Conservation (phyloP, 176 grass and related monocot genomes). For the sorghum (Sorghum bicolor) region Sorghum_bicolor_NCBIv3 NC_012872.2:15369501-15370000, state of each 20-base stretch:
- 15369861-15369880: neutral
- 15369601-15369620: too few species aligned
- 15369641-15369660: neutral
- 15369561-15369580: too few species aligned
- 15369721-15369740: neutral
- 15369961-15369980: neutral
- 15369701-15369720: slow-evolving; percentile 13
- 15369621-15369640: too few species aligned
- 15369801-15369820: slow-evolving; percentile 12
- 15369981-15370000: neutral
- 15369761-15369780: slow-evolving; percentile 18
- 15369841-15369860: neutral
- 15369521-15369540: too few species aligned
- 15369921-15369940: neutral
- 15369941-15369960: neutral
- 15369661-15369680: neutral
- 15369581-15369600: too few species aligned
- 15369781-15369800: slow-evolving; percentile 50
- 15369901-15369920: neutral
- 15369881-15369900: neutral
- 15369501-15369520: too few species aligned
- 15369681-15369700: neutral
- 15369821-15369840: too few species aligned
- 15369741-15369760: neutral
- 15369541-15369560: too few species aligned